Percentiles rank a stretch among this genome's conserved stretches.
These are phyloP conservation scores for Ustilago crameri DNA, from an alignment of 1,284 basidiomycete species.

Conservation along the genomic window DNA sequence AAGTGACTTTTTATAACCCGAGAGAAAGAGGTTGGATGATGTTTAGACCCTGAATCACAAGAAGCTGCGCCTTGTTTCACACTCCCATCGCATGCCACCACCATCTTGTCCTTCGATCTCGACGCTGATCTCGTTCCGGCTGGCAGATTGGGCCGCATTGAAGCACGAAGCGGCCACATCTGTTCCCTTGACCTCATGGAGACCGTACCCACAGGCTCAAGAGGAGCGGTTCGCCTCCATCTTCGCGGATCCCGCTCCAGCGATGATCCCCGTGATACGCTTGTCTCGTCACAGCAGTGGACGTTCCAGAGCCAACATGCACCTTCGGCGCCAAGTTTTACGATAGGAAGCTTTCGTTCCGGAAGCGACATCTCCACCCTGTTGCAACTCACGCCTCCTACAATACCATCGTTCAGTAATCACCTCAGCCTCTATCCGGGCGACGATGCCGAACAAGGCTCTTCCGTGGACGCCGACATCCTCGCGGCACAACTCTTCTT, in stretches of 20 bases:
- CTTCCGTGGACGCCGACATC: slow-evolving; percentile 38
- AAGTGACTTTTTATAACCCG: too few relatives aligned
- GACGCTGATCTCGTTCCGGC: too few relatives aligned
- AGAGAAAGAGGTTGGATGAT: too few relatives aligned
- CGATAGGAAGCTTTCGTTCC: not conserved
- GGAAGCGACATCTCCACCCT: slow-evolving; percentile 1
- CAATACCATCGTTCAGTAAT: not conserved
- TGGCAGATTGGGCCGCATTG: too few relatives aligned
- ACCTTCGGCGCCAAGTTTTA: not conserved
- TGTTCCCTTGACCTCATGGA: slow-evolving; percentile 11
- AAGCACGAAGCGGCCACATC: too few relatives aligned
- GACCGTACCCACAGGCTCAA: slow-evolving; percentile 24
- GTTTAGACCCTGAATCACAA: too few relatives aligned
- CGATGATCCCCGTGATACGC: not conserved
- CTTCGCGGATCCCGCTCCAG: slow-evolving; percentile 15
- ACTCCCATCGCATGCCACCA: too few relatives aligned
- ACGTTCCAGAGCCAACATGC: slow-evolving; percentile 7
- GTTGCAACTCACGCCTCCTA: slow-evolving; percentile 19
- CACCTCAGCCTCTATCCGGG: slow-evolving; percentile 18
- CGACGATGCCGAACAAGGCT: slow-evolving; percentile 7
- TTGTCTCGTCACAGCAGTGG: slow-evolving; percentile 27
- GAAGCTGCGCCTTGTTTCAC: too few relatives aligned
- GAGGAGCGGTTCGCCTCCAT: slow-evolving; percentile 29
- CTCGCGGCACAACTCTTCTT: slow-evolving; percentile 30
- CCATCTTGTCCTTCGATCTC: too few relatives aligned